These are phyloP conservation scores for Kwoniella dejecticola DNA, from an alignment of 768 basidiomycete species.

Conservation along the genomic window DNA sequence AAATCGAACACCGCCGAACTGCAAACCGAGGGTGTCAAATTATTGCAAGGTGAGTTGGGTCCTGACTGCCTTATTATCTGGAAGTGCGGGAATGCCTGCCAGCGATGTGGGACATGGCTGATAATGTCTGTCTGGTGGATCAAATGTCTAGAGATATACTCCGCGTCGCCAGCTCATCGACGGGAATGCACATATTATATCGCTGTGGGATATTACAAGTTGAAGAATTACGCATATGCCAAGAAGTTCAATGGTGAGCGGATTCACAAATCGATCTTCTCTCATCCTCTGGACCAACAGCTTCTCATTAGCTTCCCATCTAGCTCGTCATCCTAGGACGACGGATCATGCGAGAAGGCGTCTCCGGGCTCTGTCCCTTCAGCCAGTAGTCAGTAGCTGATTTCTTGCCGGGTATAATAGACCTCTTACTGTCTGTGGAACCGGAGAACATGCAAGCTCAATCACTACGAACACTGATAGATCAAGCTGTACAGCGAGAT, in stretches of 20 bases:
- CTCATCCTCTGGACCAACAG: neutral
- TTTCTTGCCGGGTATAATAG: constrained; percentile 58
- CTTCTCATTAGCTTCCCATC: too few species aligned
- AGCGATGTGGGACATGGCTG: too few species aligned
- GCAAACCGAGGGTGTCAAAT: constrained; percentile 86
- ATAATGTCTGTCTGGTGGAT: too few species aligned
- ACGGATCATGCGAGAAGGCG: too few species aligned
- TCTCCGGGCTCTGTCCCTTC: too few species aligned
- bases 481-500: constrained; percentile 80
- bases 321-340: too few species aligned
- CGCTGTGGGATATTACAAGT: constrained; percentile 93
- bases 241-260: constrained; percentile 84
- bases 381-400: neutral
- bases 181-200: constrained; percentile 97
- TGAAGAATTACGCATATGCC: constrained; percentile 91
- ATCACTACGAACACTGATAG: constrained; percentile 80
- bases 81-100: neutral
- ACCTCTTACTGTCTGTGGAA: constrained; percentile 83
- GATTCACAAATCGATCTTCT: neutral
- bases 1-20: constrained; percentile 82
- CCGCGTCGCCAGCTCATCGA: constrained; percentile 78
- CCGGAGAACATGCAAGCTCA: constrained; percentile 91
- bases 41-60: constrained; percentile 75
- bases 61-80: neutral
- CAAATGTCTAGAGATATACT: constrained; percentile 74